These are phyloP conservation scores for Thelonectria rubi DNA, from an alignment of 2,329 filamentous ascomycete species.

Conservation along the genomic window DNA sequence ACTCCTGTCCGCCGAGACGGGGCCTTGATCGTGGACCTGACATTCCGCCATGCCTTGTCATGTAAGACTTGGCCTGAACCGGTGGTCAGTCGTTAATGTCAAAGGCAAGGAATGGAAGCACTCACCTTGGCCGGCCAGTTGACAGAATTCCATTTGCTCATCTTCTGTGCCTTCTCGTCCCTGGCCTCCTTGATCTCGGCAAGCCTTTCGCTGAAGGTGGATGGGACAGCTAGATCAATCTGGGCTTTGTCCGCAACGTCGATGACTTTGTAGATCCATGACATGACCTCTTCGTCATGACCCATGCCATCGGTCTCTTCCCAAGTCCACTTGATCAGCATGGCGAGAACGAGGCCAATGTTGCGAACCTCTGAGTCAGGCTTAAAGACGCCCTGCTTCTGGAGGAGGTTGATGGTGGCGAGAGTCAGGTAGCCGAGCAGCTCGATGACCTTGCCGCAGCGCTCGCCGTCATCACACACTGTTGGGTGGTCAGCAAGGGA, in stretches of 20 bases:
- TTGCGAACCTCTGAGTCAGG: constrained; percentile 32
- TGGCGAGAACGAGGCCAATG: constrained; percentile 24
- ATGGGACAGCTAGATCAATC: constrained; percentile 10
- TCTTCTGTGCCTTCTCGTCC: not conserved
- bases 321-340: constrained; percentile 25
- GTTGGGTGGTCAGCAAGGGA: not conserved
- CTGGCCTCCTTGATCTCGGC: constrained; percentile 8
- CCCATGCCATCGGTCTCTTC: constrained; percentile 1
- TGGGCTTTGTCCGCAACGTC: constrained; percentile 27
- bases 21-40: not conserved
- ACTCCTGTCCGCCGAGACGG: not conserved
- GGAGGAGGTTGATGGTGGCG: constrained; percentile 25
- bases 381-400: constrained; percentile 25
- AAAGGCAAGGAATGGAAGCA: not conserved
- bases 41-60: no score
- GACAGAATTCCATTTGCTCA: not conserved
- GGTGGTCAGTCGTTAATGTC: not conserved
- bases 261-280: constrained; percentile 31
- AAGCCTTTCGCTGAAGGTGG: constrained; percentile 2
- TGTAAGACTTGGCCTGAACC: not conserved
- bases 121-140: constrained; percentile 8
- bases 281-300: constrained; percentile 2
- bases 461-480: constrained; percentile 23
- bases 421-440: constrained; percentile 30
- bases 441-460: constrained; percentile 14